Evolutionary conservation across 2,329 filamentous ascomycete genomes (phyloP).

Genomic region (Diaporthe destruens): DNA sequence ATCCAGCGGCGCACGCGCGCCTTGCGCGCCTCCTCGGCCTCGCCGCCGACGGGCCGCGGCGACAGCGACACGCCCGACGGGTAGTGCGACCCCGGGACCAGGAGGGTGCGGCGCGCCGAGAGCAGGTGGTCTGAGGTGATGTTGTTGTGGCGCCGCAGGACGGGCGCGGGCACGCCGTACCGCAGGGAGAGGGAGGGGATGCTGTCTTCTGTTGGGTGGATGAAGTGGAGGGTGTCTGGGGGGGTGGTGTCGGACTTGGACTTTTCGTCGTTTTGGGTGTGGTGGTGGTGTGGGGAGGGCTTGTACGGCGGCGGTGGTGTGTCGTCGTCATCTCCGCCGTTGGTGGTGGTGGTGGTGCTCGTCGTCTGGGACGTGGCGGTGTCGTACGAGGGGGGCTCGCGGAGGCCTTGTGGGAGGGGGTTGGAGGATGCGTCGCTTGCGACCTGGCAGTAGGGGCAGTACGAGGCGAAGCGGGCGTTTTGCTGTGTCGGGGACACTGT

Average conservation of each 20-base stretch:
- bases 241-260: background rate
- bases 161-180: conserved; percentile 75
- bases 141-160: conserved; percentile 75
- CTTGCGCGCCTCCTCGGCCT: conserved; percentile 80
- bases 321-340: background rate
- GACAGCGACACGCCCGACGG: conserved; percentile 59
- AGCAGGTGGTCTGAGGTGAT: conserved; percentile 80
- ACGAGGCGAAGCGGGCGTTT: conserved; percentile 75
- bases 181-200: conserved; percentile 76
- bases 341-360: background rate
- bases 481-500: conserved; percentile 54
- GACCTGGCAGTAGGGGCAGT: conserved; percentile 83
- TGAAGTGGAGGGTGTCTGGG: conserved; percentile 80
- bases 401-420: conserved; percentile 71
- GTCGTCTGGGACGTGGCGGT: conserved; percentile 45
- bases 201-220: conserved; percentile 77
- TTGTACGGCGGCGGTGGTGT: conserved; percentile 15
- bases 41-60: conserved; percentile 78
- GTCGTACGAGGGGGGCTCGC: conserved; percentile 76
- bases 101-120: conserved; percentile 74
- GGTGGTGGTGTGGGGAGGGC: background rate
- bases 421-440: conserved; percentile 69
- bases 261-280: background rate
- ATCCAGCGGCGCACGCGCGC: conserved; percentile 80
- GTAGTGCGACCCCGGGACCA: conserved; percentile 80